A percentile compares a stretch with the other conserved stretches of the same genome.
phyloP scores from a whole-genome alignment of 805 yeast species.

The Candida yuanshanica region DNA sequence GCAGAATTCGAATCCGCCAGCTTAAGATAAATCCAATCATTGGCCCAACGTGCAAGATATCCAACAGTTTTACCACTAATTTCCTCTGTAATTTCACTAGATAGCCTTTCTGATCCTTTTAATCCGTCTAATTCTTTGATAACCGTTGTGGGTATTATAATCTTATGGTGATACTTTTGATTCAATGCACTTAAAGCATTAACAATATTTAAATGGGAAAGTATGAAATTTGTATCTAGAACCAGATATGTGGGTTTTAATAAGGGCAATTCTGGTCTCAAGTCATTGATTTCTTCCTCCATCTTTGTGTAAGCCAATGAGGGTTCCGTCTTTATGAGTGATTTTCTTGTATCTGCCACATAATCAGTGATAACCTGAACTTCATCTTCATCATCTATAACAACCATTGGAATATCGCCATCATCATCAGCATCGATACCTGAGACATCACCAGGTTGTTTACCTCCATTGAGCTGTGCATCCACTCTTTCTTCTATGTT shows the following conservation, averaged over 20 bases:
- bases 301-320: neutral
- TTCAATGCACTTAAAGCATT: constrained; percentile 43
- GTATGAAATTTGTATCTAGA: constrained; percentile 77
- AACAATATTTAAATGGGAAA: constrained; percentile 59
- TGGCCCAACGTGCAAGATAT: constrained; percentile 62
- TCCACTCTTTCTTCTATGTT: constrained; percentile 22
- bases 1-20: constrained; percentile 47
- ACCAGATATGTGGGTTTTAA: constrained; percentile 41
- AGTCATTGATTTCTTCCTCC: constrained; percentile 2
- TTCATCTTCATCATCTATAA: constrained; percentile 41
- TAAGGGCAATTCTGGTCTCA: constrained; percentile 2
- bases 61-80: constrained; percentile 37
- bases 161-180: constrained; percentile 35
- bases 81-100: constrained; percentile 3
- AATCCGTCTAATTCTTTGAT: constrained; percentile 79
- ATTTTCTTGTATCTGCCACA: constrained; percentile 24
- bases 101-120: constrained; percentile 39
- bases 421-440: neutral
- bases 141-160: constrained; percentile 68
- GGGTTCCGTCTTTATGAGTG: neutral
- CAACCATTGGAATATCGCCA: constrained; percentile 44
- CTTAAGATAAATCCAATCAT: constrained; percentile 64
- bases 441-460: neutral
- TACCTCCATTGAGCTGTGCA: constrained; percentile 4
- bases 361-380: constrained; percentile 38